phyloP scores from a whole-genome alignment of 106 monocot species.

The Acanthochlamys bracteata region DNA sequence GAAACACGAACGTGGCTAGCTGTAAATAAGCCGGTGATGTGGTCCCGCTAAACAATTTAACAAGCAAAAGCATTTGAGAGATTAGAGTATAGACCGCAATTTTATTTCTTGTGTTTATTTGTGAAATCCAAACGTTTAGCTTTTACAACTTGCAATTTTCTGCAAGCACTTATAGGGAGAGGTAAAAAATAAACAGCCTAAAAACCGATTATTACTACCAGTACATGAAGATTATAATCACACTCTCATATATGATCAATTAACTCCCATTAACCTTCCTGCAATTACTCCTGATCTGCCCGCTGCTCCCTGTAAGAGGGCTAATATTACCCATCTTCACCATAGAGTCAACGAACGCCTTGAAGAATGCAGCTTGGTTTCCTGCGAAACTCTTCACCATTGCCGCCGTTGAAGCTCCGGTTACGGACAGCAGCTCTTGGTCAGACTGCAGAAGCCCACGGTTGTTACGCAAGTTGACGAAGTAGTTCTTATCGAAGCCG shows the following conservation, averaged over 20 bases:
- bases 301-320: conserved; percentile 22
- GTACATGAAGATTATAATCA: too few relatives aligned
- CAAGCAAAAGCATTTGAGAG: too few relatives aligned
- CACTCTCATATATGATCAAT: neutral
- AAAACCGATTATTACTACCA: too few relatives aligned
- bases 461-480: conserved; percentile 26
- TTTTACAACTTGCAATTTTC: too few relatives aligned
- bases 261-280: conserved; percentile 27
- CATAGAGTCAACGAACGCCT: conserved; percentile 23
- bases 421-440: conserved; percentile 42
- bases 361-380: conserved; percentile 29
- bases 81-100: too few relatives aligned
- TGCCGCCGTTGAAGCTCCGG: conserved; percentile 18
- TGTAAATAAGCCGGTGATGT: too few relatives aligned
- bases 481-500: conserved; percentile 55
- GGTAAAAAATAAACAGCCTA: too few relatives aligned
- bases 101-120: too few relatives aligned
- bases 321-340: conserved; percentile 41
- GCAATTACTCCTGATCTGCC: conserved; percentile 30
- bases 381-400: conserved; percentile 23
- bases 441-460: conserved; percentile 38
- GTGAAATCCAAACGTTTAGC: too few relatives aligned
- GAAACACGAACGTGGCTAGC: too few relatives aligned
- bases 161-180: too few relatives aligned
- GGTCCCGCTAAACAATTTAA: too few relatives aligned